Conservation (phyloP, 208 protist species). For the Trypanosomatidae sp. region DNA sequence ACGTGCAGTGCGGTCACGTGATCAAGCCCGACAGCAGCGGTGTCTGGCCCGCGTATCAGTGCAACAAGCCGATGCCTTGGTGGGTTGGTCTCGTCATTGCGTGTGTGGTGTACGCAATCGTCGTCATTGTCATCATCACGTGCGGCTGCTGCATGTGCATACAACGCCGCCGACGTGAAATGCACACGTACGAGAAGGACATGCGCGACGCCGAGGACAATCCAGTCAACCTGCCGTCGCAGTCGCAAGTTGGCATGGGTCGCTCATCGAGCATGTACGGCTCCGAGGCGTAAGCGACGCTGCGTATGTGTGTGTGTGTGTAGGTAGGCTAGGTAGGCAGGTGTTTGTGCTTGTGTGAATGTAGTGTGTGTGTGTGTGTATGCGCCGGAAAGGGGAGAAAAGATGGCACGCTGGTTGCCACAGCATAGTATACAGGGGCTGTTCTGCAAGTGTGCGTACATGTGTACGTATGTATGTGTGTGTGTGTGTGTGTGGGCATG, state of each 20-base stretch:
- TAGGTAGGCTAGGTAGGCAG: too few relatives aligned
- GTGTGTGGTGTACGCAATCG: conserved; percentile 9
- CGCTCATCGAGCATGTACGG: too few relatives aligned
- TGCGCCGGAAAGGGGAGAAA: too few relatives aligned
- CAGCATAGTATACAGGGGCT: too few relatives aligned
- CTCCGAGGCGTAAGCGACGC: too few relatives aligned
- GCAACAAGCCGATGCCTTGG: conserved; percentile 28
- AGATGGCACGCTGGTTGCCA: too few relatives aligned
- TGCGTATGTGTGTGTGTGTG: too few relatives aligned
- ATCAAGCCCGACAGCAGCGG: conserved; percentile 15
- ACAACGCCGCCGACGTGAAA: conserved; percentile 13
- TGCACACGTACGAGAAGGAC: conserved; percentile 10
- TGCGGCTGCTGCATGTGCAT: conserved; percentile 21
- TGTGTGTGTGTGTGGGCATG: too few relatives aligned
- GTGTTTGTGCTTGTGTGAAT: too few relatives aligned
- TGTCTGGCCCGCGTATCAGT: conserved; percentile 22
- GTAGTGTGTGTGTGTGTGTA: too few relatives aligned
- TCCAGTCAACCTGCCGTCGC: conserved; percentile 25
- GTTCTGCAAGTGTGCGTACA: too few relatives aligned
- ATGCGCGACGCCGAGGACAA: conserved; percentile 11
- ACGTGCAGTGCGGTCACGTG: conserved; percentile 18
- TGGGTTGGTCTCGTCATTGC: conserved; percentile 36
- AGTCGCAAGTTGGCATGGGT: conserved; percentile 37
- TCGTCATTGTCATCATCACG: conserved; percentile 18
- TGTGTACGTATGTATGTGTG: too few relatives aligned